Conservation (phyloP, 169 alveolate genomes). For the Eimeria tenella region DNA sequence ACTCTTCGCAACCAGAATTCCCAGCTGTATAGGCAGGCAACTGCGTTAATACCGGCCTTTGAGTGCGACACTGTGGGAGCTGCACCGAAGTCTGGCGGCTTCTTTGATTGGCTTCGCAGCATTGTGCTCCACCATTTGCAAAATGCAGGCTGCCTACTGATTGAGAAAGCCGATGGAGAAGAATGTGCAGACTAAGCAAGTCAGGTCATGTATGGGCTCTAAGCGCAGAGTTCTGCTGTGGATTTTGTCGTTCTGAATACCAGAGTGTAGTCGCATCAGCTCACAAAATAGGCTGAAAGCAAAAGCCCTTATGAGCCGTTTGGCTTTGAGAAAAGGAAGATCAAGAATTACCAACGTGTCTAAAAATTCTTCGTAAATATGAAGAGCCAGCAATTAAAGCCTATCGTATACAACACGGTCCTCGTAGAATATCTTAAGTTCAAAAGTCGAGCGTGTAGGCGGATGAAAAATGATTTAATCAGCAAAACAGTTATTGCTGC, state of each 20-base stretch:
- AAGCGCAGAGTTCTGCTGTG: neutral
- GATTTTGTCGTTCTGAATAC: neutral
- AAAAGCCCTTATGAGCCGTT: neutral
- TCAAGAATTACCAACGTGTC: too few relatives aligned
- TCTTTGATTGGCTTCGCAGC: slow-evolving; percentile 19
- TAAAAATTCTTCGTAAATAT: too few relatives aligned
- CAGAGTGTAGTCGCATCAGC: neutral
- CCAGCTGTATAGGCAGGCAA: neutral
- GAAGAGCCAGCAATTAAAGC: too few relatives aligned
- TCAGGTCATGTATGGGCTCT: neutral
- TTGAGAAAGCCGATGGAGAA: slow-evolving; percentile 1
- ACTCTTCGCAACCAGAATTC: slow-evolving; percentile 27
- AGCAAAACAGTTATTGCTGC: neutral
- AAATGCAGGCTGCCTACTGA: neutral
- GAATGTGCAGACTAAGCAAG: neutral
- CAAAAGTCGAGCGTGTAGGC: too few relatives aligned
- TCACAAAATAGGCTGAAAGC: neutral
- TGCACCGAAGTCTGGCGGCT: neutral
- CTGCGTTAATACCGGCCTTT: neutral
- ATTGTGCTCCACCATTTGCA: slow-evolving; percentile 1
- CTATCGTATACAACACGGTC: too few relatives aligned
- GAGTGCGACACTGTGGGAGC: neutral
- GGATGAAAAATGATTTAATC: neutral
- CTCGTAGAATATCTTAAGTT: too few relatives aligned
- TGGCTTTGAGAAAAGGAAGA: neutral